These are phyloP conservation scores for Rhytidiadelphus loreus DNA, from an alignment of 225 moss, liverwort and hornwort genomes.

Conservation along the genomic window DNA sequence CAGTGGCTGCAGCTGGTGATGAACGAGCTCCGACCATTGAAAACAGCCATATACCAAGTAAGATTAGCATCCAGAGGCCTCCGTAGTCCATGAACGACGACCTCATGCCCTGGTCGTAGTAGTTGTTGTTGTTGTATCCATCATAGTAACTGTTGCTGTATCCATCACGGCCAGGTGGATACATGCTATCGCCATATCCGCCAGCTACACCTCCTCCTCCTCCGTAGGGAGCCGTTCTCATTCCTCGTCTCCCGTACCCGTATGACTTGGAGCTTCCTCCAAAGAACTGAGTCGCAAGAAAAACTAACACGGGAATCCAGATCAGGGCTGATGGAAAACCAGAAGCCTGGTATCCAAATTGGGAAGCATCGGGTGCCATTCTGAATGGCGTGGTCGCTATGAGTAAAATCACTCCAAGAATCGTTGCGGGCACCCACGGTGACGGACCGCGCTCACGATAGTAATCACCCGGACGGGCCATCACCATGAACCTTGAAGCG, in stretches of 20 bases:
- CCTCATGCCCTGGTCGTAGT: not conserved
- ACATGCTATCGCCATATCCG: not conserved
- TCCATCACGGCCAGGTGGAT: not conserved
- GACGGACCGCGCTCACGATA: not conserved
- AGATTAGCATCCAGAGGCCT: constrained; percentile 26
- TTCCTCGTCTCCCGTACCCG: not conserved
- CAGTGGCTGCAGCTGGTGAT: not conserved
- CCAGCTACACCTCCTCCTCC: not conserved
- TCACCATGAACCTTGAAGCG: not conserved
- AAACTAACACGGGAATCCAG: not conserved
- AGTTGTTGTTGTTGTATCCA: not conserved
- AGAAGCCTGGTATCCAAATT: not conserved
- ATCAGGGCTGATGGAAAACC: not conserved
- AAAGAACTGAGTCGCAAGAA: not conserved
- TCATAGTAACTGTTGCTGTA: not conserved
- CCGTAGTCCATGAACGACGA: constrained; percentile 27
- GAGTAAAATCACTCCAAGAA: not conserved
- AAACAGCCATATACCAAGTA: constrained; percentile 31
- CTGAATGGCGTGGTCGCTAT: not conserved
- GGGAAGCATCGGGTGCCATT: not conserved
- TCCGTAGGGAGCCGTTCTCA: not conserved
- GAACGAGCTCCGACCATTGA: constrained; percentile 14
- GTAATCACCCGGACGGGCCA: not conserved
- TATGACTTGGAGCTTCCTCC: not conserved
- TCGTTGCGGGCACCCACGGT: not conserved